A percentile compares a stretch with the other conserved stretches of the same genome.
These are phyloP conservation scores for Hypomyces rosellus DNA, from an alignment of 2,329 filamentous ascomycete species.

Conservation along the genomic window DNA sequence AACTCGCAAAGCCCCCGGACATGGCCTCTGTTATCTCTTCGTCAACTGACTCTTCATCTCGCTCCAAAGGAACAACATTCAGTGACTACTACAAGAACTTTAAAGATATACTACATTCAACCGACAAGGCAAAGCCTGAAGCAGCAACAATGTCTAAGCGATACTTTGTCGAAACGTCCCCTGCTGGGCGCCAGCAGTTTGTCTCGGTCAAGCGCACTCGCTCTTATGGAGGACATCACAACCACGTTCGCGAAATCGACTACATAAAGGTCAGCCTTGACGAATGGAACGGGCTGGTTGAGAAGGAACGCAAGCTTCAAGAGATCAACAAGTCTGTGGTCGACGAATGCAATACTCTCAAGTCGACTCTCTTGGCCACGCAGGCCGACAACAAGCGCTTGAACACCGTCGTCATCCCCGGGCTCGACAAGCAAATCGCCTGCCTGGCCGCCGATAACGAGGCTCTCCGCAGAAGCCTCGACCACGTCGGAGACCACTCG, in stretches of 20 bases:
- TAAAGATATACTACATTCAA: background rate
- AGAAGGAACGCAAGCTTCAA: slow-evolving; percentile 30
- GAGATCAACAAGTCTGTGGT: slow-evolving; percentile 29
- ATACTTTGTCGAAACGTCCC: slow-evolving; percentile 30
- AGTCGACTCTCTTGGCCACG: slow-evolving; percentile 28
- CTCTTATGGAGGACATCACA: slow-evolving; percentile 27
- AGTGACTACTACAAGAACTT: background rate
- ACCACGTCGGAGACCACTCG: slow-evolving; percentile 25
- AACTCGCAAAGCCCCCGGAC: background rate
- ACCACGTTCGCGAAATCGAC: slow-evolving; percentile 27
- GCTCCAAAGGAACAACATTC: background rate
- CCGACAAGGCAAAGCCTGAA: slow-evolving; percentile 6
- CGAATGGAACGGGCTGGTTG: slow-evolving; percentile 31
- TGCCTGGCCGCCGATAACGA: slow-evolving; percentile 33
- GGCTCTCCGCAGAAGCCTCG: slow-evolving; percentile 31
- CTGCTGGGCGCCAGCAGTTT: slow-evolving; percentile 29
- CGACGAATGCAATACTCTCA: slow-evolving; percentile 27
- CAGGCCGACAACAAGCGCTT: slow-evolving; percentile 31
- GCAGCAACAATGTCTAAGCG: slow-evolving; percentile 28
- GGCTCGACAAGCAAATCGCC: slow-evolving; percentile 32
- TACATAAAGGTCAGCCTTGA: slow-evolving; percentile 30
- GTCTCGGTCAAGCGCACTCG: slow-evolving; percentile 35
- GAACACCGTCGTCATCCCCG: slow-evolving; percentile 25
- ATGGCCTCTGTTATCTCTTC: background rate
- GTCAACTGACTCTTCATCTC: background rate